Conservation (phyloP, 2,329 filamentous ascomycete species). For the Coniella vitis region DNA sequence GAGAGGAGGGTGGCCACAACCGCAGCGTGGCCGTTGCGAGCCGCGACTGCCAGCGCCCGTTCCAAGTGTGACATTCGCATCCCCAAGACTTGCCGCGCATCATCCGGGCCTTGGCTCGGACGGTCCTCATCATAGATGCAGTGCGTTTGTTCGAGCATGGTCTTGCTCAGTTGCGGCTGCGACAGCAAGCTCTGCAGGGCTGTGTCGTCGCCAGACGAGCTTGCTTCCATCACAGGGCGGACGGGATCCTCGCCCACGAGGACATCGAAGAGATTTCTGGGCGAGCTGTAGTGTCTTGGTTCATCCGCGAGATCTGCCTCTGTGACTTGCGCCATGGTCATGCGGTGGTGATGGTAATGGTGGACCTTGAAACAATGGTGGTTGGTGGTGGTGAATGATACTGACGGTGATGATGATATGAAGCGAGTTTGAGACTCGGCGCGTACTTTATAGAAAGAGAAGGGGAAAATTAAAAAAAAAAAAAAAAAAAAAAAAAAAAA, state of each 20-base stretch:
- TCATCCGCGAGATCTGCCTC: background rate
- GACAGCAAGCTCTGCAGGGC: constrained; percentile 7
- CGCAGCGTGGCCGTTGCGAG: constrained; percentile 4
- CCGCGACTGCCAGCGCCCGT: constrained; percentile 3
- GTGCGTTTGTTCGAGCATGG: background rate
- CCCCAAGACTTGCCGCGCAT: background rate
- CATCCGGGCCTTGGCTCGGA: constrained; percentile 5
- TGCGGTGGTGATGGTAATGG: constrained; percentile 1
- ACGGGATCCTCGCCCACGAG: constrained; percentile 7
- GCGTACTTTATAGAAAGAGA: too few species aligned
- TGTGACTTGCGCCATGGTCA: background rate
- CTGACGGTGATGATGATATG: background rate
- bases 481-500: background rate
- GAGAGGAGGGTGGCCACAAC: constrained; percentile 2
- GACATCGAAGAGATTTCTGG: constrained; percentile 2
- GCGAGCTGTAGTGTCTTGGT: background rate
- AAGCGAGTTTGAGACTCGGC: background rate
- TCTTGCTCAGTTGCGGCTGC: constrained; percentile 7
- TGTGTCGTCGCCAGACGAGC: constrained; percentile 7
- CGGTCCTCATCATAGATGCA: background rate
- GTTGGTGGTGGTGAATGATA: background rate
- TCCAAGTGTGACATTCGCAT: constrained; percentile 4
- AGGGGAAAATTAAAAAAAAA: too few species aligned
- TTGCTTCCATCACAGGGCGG: constrained; percentile 7
- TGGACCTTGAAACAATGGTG: background rate